Evolutionary conservation across 306 rosid species (phyloP), one percentile per base, ranked within the genome.

Genomic region (Clitoria ternatea): DNA sequence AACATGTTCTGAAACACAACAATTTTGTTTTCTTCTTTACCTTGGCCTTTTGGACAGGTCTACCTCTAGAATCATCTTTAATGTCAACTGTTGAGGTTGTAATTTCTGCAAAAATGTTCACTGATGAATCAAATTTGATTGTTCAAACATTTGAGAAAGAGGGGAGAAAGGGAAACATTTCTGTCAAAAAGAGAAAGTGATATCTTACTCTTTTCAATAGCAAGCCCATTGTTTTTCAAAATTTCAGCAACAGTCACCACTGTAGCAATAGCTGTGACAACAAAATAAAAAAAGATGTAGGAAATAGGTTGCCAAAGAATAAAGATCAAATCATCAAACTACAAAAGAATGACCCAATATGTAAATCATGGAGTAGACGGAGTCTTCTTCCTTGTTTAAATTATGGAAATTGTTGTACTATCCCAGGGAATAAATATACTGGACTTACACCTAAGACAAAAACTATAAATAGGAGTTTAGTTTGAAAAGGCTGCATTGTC

Each of bases 211-310:
- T 87, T 87, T 73, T 90, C 96, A 49, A 87, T 76, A 48, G 96
- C 96, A 63, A 90, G 81, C 20, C 89, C 96, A 17, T 85, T 87
- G 76, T 90, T 87, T 79, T 90, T 90, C 82, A 90, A 72, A 35
- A 90, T 90, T 80, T 90, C 96, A 66, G 96, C 91, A 70, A 87
- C 83, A 9, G 93, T 85, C 11, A 87, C 96, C 44, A 90, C 96
- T 0, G 96, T 87, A 18, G 96, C 87, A 82, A 90, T 90, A 65
- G 96, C 96, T 90, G 85, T 23, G 40, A 36, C 60, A 61, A 44
- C 1, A 69, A 55, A 81, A 4, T 6, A 35, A 7, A 59, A 59
- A n/a, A 50, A 19, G 1, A 65, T 15, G 71, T 75, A 57, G 60
- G 79, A 70, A 48, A 69, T 30, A 15, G 8, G 37, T 12, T 1